These are phyloP conservation scores for Elongisporangium prolatum DNA, from an alignment of 352 stramenopile species.

Conservation along the genomic window DNA sequence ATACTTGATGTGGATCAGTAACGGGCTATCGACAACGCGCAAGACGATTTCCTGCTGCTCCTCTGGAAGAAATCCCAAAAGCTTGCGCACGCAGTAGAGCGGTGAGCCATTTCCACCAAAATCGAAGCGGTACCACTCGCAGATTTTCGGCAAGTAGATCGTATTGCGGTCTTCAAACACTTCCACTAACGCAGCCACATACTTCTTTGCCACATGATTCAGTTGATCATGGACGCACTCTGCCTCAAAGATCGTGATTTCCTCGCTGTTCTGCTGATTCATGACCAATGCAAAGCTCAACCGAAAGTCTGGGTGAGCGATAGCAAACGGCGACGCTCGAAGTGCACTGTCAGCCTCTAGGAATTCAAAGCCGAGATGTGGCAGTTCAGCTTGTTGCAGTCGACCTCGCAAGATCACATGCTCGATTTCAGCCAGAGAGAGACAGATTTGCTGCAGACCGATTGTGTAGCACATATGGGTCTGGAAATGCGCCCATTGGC, in stretches of 20 bases:
- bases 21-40: constrained; percentile 33
- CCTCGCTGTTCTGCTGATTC: constrained; percentile 28
- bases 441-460: constrained; percentile 31
- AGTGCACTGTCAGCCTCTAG: constrained; percentile 4
- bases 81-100: constrained; percentile 66
- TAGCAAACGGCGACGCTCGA: constrained; percentile 13
- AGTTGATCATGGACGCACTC: constrained; percentile 64
- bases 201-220: constrained; percentile 37
- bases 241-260: constrained; percentile 18
- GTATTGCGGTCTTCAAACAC: constrained; percentile 18
- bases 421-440: constrained; percentile 80
- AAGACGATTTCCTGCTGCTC: constrained; percentile 43
- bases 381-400: constrained; percentile 39
- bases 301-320: constrained; percentile 68
- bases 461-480: constrained; percentile 62
- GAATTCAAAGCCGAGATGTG: constrained; percentile 27
- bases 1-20: constrained; percentile 51
- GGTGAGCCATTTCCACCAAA: constrained; percentile 37
- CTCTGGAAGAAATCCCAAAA: constrained; percentile 63
- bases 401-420: constrained; percentile 61
- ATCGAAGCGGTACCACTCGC: constrained; percentile 72
- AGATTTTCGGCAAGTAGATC: constrained; percentile 59
- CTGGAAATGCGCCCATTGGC: constrained; percentile 55
- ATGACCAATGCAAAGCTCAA: constrained; percentile 65
- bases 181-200: constrained; percentile 28